A percentile compares a stretch with the other conserved stretches of the same genome.
phyloP scores from a whole-genome alignment of 225 moss, liverwort and hornwort species.

The Bryum argenteum region DNA sequence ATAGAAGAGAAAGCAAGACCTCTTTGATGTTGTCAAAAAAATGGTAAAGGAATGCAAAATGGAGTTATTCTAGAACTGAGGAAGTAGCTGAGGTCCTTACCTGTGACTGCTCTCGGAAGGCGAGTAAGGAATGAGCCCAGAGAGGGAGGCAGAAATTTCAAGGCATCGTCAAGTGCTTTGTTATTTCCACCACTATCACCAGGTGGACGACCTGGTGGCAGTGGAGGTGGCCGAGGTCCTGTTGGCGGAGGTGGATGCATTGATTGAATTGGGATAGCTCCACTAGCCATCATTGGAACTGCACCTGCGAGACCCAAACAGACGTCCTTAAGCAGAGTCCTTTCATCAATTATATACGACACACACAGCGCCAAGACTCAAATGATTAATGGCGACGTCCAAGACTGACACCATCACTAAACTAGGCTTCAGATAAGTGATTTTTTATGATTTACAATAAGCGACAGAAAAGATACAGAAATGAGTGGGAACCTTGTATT shows the following conservation, averaged over 20 bases:
- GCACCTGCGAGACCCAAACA: constrained; percentile 39
- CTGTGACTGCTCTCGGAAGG: constrained; percentile 73
- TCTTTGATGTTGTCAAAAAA: too few relatives aligned
- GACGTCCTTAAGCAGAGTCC: constrained; percentile 19
- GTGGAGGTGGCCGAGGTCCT: constrained; percentile 72
- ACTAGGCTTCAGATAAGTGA: not conserved
- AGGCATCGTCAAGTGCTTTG: constrained; percentile 75
- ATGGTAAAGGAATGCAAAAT: not conserved
- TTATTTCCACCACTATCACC: constrained; percentile 57
- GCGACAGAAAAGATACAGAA: constrained; percentile 3
- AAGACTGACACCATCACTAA: not conserved
- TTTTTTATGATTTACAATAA: not conserved
- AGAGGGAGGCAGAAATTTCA: constrained; percentile 71
- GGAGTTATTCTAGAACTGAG: not conserved
- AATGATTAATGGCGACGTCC: not conserved
- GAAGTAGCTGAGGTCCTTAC: constrained; percentile 42
- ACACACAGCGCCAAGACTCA: not conserved
- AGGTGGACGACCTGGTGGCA: constrained; percentile 91
- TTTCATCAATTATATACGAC: constrained; percentile 8
- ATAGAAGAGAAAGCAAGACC: too few relatives aligned
- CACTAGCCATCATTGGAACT: constrained; percentile 64
- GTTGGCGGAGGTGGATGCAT: constrained; percentile 76
- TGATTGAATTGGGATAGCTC: constrained; percentile 58
- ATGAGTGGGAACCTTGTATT: constrained; percentile 44
- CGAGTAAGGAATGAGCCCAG: constrained; percentile 80